Percentiles rank a stretch among this genome's conserved stretches.
These are phyloP conservation scores for Colletotrichum scovillei DNA, from an alignment of 2,329 filamentous ascomycete genomes.

Conservation along the genomic window DNA sequence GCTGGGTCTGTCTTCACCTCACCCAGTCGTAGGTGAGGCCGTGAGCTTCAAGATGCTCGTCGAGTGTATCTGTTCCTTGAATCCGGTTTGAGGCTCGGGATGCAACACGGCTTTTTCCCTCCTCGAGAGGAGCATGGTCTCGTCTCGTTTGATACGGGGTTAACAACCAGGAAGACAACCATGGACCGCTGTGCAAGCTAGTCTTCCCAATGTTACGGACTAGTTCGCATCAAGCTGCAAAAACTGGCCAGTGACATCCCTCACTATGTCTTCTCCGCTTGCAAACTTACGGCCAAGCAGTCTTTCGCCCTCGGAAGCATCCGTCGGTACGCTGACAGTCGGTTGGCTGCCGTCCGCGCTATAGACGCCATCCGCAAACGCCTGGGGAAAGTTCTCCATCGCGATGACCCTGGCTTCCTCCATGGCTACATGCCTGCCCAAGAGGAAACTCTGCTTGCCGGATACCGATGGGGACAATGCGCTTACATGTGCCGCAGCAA, in stretches of 20 bases:
- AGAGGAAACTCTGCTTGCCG: slow-evolving; percentile 38
- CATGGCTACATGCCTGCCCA: slow-evolving; percentile 1
- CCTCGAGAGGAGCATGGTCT: not conserved
- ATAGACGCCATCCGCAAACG: slow-evolving; percentile 6
- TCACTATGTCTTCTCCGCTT: slow-evolving; percentile 47
- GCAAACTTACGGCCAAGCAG: slow-evolving; percentile 46
- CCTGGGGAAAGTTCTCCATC: slow-evolving; percentile 6
- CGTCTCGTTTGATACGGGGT: not conserved
- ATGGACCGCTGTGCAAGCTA: not conserved
- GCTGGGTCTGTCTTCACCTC: not conserved
- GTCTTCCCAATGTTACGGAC: not conserved
- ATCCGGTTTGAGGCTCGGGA: not conserved
- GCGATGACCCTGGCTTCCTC: slow-evolving; percentile 6
- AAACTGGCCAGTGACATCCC: slow-evolving; percentile 46
- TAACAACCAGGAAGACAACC: not conserved
- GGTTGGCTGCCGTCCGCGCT: not conserved
- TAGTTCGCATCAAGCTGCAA: slow-evolving; percentile 39
- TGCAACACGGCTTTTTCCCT: not conserved
- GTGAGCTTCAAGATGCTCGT: not conserved
- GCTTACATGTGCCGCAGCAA: slow-evolving; percentile 49
- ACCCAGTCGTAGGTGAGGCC: not conserved
- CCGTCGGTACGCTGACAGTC: slow-evolving; percentile 28
- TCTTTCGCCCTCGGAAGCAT: slow-evolving; percentile 44
- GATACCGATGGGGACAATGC: slow-evolving; percentile 46
- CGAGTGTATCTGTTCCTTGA: not conserved